Evolutionary conservation across 2,329 filamentous ascomycete species (phyloP).

Genomic region (Fusarium sp.): DNA sequence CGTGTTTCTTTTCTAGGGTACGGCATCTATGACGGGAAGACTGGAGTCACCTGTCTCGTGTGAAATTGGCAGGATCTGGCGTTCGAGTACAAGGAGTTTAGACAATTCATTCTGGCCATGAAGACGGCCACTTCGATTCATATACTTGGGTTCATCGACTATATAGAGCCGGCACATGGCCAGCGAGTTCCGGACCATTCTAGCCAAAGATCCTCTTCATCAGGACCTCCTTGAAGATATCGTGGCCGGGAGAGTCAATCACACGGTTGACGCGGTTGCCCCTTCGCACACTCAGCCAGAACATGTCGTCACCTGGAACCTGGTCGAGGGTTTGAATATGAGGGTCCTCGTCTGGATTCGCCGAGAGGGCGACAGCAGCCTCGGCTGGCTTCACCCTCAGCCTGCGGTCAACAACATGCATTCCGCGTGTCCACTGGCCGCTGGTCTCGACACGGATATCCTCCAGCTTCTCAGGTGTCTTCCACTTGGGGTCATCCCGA

Average conservation of each 20-base stretch:
- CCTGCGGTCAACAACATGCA: constrained; percentile 84
- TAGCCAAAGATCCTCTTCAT: constrained; percentile 70
- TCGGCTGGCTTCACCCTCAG: constrained; percentile 61
- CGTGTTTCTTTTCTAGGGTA: constrained; percentile 32
- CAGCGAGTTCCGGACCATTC: constrained; percentile 6
- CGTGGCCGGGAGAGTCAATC: constrained; percentile 71
- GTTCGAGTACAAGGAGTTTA: constrained; percentile 44
- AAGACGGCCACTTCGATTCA: constrained; percentile 22
- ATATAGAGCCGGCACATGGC: constrained; percentile 27
- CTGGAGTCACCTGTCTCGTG: constrained; percentile 15
- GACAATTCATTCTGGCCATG: constrained; percentile 40
- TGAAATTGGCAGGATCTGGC: constrained; percentile 36
- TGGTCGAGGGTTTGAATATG: constrained; percentile 54
- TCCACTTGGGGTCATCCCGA: constrained; percentile 65
- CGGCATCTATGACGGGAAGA: constrained; percentile 28
- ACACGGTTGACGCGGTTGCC: constrained; percentile 85
- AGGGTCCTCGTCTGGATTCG: constrained; percentile 53
- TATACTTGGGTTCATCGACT: constrained; percentile 23
- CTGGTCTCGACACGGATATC: constrained; percentile 89
- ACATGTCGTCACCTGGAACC: constrained; percentile 72
- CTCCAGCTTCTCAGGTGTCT: constrained; percentile 65
- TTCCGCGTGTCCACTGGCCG: constrained; percentile 94
- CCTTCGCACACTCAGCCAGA: constrained; percentile 75
- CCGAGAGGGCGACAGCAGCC: constrained; percentile 50
- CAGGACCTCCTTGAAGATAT: constrained; percentile 70